Percentiles rank a stretch among this genome's conserved stretches.
Evolutionary conservation across 176 grass and related monocot species (phyloP).

Genomic region (Alloteropsis semialata): DNA sequence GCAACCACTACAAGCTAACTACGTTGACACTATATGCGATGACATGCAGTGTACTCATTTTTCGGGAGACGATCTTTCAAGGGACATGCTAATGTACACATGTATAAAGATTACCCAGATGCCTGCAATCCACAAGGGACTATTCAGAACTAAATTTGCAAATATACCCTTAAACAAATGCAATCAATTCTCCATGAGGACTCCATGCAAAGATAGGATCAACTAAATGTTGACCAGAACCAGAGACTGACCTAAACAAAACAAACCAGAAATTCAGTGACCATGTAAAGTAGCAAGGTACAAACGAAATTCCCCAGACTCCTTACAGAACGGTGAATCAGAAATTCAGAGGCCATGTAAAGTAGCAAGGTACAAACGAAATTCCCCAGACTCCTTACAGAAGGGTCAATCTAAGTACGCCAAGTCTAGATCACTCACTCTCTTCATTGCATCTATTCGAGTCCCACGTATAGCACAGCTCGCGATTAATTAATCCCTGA

Average conservation of each 20-base stretch:
- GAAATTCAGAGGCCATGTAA: not conserved
- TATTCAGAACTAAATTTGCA: not conserved
- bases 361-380: not conserved
- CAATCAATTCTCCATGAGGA: not conserved
- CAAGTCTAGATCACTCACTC: not conserved
- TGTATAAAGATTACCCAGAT: not conserved
- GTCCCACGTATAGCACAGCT: not conserved
- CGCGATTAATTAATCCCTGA: not conserved
- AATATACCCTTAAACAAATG: not conserved
- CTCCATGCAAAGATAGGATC: not conserved
- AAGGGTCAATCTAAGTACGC: not conserved
- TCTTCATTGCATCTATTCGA: not conserved
- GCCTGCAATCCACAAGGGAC: not conserved
- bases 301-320: not conserved
- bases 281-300: not conserved
- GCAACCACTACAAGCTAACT: not conserved
- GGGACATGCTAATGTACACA: constrained; percentile 16
- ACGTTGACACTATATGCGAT: not conserved
- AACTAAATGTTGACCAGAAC: not conserved
- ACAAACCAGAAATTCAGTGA: not conserved
- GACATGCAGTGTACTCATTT: not conserved
- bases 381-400: not conserved
- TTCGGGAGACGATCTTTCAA: not conserved
- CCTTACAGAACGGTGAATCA: not conserved
- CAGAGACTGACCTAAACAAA: not conserved